Evolutionary conservation across 2,329 filamentous ascomycete species (phyloP).

Genomic region (Aspergillus puulaauensis): DNA sequence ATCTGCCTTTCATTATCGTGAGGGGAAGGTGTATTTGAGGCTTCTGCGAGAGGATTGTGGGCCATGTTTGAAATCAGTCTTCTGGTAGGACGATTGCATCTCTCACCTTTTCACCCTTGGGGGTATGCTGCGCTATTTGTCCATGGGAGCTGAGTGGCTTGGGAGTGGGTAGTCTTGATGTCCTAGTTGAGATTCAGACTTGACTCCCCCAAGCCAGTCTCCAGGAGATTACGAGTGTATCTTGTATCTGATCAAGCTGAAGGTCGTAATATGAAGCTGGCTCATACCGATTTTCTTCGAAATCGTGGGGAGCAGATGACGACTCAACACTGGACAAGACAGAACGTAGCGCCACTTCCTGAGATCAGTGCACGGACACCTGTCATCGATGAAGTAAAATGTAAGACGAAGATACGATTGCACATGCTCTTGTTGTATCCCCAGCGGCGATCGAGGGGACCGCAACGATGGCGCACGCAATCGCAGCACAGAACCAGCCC

Average conservation of each 20-base stretch:
- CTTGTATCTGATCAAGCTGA: background rate
- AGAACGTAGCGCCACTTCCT: background rate
- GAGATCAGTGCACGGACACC: background rate
- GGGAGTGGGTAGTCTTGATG: background rate
- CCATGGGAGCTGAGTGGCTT: constrained; percentile 1
- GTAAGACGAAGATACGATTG: background rate
- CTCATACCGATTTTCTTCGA: background rate
- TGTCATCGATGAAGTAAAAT: background rate
- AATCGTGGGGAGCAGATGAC: no score
- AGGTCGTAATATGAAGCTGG: background rate
- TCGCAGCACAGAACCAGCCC: background rate
- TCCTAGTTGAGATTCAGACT: background rate
- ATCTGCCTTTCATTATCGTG: background rate
- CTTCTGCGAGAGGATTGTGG: background rate
- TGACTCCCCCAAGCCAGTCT: background rate
- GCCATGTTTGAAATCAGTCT: background rate
- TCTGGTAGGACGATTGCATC: background rate
- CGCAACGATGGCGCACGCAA: background rate
- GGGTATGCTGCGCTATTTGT: background rate
- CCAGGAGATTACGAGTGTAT: background rate
- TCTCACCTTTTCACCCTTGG: background rate
- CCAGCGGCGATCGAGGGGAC: background rate
- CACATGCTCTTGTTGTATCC: background rate
- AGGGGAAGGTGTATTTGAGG: background rate
- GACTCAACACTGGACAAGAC: no score